These are phyloP conservation scores for Ogataea hybrid DNA, from an alignment of 1,139 yeast species.

Conservation along the genomic window DNA sequence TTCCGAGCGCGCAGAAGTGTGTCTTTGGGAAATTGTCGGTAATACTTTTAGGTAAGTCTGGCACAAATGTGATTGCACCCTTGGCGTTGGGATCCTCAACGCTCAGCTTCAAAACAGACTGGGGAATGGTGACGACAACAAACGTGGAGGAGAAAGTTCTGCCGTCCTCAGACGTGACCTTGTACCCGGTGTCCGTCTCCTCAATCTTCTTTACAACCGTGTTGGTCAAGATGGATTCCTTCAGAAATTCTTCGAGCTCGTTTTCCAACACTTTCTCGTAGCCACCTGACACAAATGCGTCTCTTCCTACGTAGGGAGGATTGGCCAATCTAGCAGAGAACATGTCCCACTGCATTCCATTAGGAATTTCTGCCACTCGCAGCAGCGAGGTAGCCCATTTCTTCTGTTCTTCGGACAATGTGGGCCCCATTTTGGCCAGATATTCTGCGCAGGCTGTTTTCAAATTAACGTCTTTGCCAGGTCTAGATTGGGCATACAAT, in stretches of 20 bases:
- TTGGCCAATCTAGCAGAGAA: slow-evolving; percentile 25
- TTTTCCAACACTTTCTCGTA: slow-evolving; percentile 37
- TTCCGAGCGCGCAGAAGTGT: slow-evolving; percentile 37
- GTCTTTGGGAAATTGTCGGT: slow-evolving; percentile 29
- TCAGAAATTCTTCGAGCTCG: slow-evolving; percentile 33
- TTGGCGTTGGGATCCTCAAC: slow-evolving; percentile 25
- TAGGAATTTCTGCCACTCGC: slow-evolving; percentile 28
- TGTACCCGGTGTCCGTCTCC: slow-evolving; percentile 17
- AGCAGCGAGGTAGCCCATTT: slow-evolving; percentile 28
- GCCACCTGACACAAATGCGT: slow-evolving; percentile 38
- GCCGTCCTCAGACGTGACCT: slow-evolving; percentile 30
- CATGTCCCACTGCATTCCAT: slow-evolving; percentile 31
- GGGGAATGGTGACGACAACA: slow-evolving; percentile 39
- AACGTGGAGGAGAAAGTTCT: slow-evolving; percentile 32
- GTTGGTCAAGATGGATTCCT: slow-evolving; percentile 18
- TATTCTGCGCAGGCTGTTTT: slow-evolving; percentile 27
- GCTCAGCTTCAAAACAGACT: slow-evolving; percentile 33
- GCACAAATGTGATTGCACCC: slow-evolving; percentile 35
- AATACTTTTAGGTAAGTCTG: slow-evolving; percentile 34
- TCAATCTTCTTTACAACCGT: slow-evolving; percentile 22
- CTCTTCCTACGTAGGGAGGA: slow-evolving; percentile 36
- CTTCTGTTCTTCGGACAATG: slow-evolving; percentile 25
- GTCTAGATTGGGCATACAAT: slow-evolving; percentile 17
- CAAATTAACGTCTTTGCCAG: slow-evolving; percentile 19
- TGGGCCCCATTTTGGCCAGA: slow-evolving; percentile 16